Evolutionary conservation across 768 basidiomycete genomes (phyloP), one percentile per base, ranked within the genome.

Genomic region (Naganishia friedmannii): DNA sequence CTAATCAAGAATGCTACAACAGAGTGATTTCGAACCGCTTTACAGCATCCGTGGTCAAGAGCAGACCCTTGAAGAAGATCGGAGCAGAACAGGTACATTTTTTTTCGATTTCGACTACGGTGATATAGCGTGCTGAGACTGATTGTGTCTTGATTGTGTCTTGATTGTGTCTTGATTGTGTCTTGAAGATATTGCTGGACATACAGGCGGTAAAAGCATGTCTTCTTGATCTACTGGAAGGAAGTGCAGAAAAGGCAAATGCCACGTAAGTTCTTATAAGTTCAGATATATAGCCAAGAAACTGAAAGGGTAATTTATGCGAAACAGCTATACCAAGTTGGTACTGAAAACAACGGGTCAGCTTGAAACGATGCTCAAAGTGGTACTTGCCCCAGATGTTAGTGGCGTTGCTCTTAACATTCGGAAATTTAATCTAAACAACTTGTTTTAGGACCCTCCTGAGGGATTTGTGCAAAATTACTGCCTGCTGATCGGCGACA

Each of bases 391-490:
- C 0, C 95, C 95, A 1, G 90, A 89, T 71, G 92, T 92, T 80
- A 70, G 89, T 83, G 13, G 6, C 23, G 28, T 56, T 10, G 12
- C 23, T 58, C 31, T 26, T 15, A 28, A 23, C 34, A 39, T 28
- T 23, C 55, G 42, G 29, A 29, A 12, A 65, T 39, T 31, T 10
- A 23, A 69, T 31, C 17, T 29, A 48, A 31, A n/a, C 51, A 54
- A 67, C 37, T n/a, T 70, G 42, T 42, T 42, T 0, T 65, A 95
- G 89, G 91, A 94, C 76, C 93, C 95, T 19, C 84, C 91, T 0
- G 93, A 95, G 79, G 92, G 90, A 2, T 98, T 99, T 77, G 91
- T 98, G 71, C 85, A 93, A 67, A 97, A 97, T 77, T 99, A 98
- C 77, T 93, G 92, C 9, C 85, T 97, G 29, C 85, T 97, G 68